These are phyloP conservation scores for Fusarium palustre DNA, from an alignment of 2,329 filamentous ascomycete genomes.

Conservation along the genomic window DNA sequence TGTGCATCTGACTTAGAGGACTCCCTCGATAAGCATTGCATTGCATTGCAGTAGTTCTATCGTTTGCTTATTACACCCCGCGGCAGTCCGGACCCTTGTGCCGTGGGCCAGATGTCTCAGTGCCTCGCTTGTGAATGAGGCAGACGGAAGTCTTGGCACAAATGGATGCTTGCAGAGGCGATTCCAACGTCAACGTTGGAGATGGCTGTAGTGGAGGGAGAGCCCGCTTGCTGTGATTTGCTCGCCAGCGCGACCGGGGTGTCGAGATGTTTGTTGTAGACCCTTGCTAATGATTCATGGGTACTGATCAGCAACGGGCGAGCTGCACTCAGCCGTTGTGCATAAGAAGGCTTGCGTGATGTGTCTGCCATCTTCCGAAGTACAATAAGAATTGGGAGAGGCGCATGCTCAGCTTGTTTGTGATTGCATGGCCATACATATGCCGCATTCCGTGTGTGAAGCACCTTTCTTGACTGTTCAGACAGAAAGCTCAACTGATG, in stretches of 20 bases:
- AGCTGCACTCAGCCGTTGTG: slow-evolving; percentile 27
- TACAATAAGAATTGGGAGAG: background rate
- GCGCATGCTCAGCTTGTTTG: background rate
- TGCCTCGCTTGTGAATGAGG: slow-evolving; percentile 6
- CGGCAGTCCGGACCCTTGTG: slow-evolving; percentile 29
- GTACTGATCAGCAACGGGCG: slow-evolving; percentile 25
- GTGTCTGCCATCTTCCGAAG: slow-evolving; percentile 5
- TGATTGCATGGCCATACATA: background rate
- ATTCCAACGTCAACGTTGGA: slow-evolving; percentile 14
- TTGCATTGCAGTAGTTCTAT: slow-evolving; percentile 32
- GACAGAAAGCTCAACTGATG: background rate
- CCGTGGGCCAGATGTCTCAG: slow-evolving; percentile 17
- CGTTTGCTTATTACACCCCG: slow-evolving; percentile 23
- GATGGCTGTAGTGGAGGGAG: background rate
- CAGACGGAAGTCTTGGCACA: background rate
- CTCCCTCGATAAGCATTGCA: slow-evolving; percentile 33
- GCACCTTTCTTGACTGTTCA: background rate
- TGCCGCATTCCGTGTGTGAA: background rate
- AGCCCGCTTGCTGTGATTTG: slow-evolving; percentile 14
- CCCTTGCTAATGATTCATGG: slow-evolving; percentile 27
- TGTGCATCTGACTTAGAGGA: slow-evolving; percentile 8
- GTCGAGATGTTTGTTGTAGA: slow-evolving; percentile 24
- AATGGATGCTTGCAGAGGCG: slow-evolving; percentile 20
- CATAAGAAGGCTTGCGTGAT: slow-evolving; percentile 11
- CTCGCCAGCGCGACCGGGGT: slow-evolving; percentile 10